Conservation (phyloP, 768 basidiomycete species). For the Boletus coccyginus region DNA sequence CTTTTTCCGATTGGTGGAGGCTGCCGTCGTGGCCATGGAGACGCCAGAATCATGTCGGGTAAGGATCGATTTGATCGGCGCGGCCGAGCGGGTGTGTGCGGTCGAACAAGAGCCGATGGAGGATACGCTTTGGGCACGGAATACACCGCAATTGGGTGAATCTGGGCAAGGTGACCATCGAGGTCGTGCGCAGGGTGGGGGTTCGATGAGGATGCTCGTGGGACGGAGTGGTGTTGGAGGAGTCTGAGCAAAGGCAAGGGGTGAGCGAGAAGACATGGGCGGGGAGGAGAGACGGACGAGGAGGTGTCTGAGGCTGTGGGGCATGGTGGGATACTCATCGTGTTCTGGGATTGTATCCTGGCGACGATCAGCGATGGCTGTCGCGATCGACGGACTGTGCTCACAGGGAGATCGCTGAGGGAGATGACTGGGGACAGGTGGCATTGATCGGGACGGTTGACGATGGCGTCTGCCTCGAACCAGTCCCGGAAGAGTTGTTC, state of each 20-base stretch:
- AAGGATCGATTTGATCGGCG: slow-evolving; percentile 54
- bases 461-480: too few relatives aligned
- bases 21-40: slow-evolving; percentile 38
- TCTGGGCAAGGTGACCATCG: not conserved
- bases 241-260: slow-evolving; percentile 10
- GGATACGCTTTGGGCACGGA: slow-evolving; percentile 36
- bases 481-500: slow-evolving; percentile 1
- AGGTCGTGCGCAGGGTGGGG: too few relatives aligned
- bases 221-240: slow-evolving; percentile 13
- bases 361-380: slow-evolving; percentile 12
- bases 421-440: too few relatives aligned
- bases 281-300: slow-evolving; percentile 22
- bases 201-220: too few relatives aligned
- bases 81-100: slow-evolving; percentile 20
- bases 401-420: too few relatives aligned
- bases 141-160: slow-evolving; percentile 12
- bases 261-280: slow-evolving; percentile 9
- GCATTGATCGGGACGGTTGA: too few relatives aligned
- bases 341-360: slow-evolving; percentile 28
- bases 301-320: slow-evolving; percentile 28
- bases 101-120: slow-evolving; percentile 37
- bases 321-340: slow-evolving; percentile 29
- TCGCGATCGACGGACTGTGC: too few relatives aligned
- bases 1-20: slow-evolving; percentile 24
- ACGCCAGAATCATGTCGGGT: slow-evolving; percentile 49